Percentiles rank a stretch among this genome's conserved stretches.
phyloP scores from a whole-genome alignment of 2,329 filamentous ascomycete species.

The Orbilia ellipsospora region DNA sequence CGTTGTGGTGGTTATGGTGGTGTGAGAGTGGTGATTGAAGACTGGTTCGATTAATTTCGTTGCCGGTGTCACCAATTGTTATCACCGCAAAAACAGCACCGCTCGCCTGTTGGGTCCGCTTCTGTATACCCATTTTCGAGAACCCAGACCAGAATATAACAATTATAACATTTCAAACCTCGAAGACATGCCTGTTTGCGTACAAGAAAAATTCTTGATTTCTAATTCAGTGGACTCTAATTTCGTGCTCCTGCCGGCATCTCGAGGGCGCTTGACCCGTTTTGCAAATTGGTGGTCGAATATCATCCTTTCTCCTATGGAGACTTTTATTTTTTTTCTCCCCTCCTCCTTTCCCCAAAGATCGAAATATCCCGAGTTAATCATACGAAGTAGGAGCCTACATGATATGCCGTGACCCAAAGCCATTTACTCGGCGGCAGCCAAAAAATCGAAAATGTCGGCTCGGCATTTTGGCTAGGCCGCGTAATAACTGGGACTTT shows the following conservation, averaged over 20 bases:
- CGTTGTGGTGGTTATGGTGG: too few relatives aligned
- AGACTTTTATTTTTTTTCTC: slow-evolving; percentile 11
- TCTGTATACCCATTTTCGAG: slow-evolving; percentile 1
- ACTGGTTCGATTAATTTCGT: slow-evolving; percentile 11
- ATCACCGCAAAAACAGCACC: slow-evolving; percentile 4
- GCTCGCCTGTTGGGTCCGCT: slow-evolving; percentile 13
- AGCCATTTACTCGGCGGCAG: slow-evolving; percentile 4
- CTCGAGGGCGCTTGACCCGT: slow-evolving; percentile 1
- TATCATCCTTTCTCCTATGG: slow-evolving; percentile 13
- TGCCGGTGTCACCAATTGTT: slow-evolving; percentile 10
- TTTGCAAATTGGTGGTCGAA: slow-evolving; percentile 16
- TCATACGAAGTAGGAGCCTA: neutral
- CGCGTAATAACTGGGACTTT: slow-evolving; percentile 22
- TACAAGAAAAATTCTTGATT: neutral
- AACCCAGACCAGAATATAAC: neutral
- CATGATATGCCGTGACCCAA: neutral
- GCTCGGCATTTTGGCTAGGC: slow-evolving; percentile 15
- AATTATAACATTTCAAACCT: slow-evolving; percentile 10
- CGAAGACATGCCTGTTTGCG: neutral
- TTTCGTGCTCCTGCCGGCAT: neutral
- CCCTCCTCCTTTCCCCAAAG: too few relatives aligned
- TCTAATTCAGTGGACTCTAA: neutral
- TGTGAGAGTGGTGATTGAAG: too few relatives aligned
- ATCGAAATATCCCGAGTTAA: too few relatives aligned
- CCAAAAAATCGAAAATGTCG: neutral